Evolutionary conservation across 2,329 filamentous ascomycete genomes (phyloP).

Genomic region (Colletotrichum lindemuthianum): DNA sequence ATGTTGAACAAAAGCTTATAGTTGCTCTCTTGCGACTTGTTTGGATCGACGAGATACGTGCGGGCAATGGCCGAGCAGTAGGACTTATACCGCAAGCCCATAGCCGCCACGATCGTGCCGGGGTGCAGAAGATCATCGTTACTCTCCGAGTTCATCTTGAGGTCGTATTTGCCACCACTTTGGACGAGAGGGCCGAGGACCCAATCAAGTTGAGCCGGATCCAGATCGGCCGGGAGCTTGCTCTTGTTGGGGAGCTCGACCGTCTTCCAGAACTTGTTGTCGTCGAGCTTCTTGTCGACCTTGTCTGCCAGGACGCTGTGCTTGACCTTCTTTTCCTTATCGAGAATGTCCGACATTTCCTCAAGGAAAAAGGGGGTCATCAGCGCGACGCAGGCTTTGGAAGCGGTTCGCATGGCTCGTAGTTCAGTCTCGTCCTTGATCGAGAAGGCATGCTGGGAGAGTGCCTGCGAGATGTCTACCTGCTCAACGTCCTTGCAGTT

Average conservation of each 20-base stretch:
- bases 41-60: constrained; percentile 96
- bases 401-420: constrained; percentile 92
- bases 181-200: constrained; percentile 90
- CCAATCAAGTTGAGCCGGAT: constrained; percentile 92
- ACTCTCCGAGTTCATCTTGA: constrained; percentile 81
- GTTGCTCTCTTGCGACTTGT: constrained; percentile 92
- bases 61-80: constrained; percentile 93
- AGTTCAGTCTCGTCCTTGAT: constrained; percentile 96
- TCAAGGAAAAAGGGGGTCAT: constrained; percentile 98
- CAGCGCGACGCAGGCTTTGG: constrained; percentile 90
- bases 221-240: constrained; percentile 88
- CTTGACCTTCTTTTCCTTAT: constrained; percentile 96
- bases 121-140: constrained; percentile 87
- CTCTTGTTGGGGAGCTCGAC: constrained; percentile 74
- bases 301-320: constrained; percentile 88
- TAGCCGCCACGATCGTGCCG: constrained; percentile 90
- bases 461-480: constrained; percentile 83
- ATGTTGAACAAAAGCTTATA: constrained; percentile 89
- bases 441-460: constrained; percentile 86
- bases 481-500: constrained; percentile 88
- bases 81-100: constrained; percentile 94
- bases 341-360: constrained; percentile 95
- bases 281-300: constrained; percentile 90
- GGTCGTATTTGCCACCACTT: constrained; percentile 94
- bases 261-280: constrained; percentile 91